Percentiles rank a stretch among this genome's conserved stretches.
Conservation (phyloP, 139 green algal genomes). For the Choricystis sp. region DNA sequence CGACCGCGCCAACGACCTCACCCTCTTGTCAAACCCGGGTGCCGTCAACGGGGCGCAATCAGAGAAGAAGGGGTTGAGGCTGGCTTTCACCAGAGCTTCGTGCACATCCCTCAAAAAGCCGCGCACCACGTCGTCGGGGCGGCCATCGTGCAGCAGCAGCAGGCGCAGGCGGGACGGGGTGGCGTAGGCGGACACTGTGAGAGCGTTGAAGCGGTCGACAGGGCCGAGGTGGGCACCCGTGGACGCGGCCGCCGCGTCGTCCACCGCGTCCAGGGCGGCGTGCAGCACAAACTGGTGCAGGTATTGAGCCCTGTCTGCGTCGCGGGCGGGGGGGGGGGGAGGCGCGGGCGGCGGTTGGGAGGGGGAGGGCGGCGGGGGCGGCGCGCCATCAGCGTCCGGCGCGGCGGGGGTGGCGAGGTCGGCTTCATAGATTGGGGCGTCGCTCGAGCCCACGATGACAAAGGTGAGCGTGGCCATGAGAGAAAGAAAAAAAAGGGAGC, state of each 20-base stretch:
- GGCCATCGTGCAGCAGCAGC: constrained; percentile 71
- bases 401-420: constrained; percentile 44
- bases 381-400: constrained; percentile 13
- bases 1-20: neutral
- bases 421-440: constrained; percentile 67
- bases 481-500: too few relatives aligned
- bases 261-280: constrained; percentile 76
- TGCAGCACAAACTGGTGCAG: constrained; percentile 96
- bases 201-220: constrained; percentile 90
- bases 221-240: constrained; percentile 47
- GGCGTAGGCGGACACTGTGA: constrained; percentile 56
- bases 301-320: constrained; percentile 72
- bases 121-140: constrained; percentile 58
- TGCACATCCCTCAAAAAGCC: constrained; percentile 86
- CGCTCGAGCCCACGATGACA: constrained; percentile 60
- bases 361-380: too few relatives aligned
- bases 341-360: too few relatives aligned
- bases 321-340: neutral
- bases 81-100: constrained; percentile 19
- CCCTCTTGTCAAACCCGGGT: neutral
- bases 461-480: constrained; percentile 46
- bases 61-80: neutral
- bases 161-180: constrained; percentile 62
- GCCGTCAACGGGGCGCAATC: neutral
- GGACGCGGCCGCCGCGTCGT: constrained; percentile 33